These are phyloP conservation scores for Agarophyton chilense DNA, from an alignment of 23 red algal genomes.

Conservation along the genomic window DNA sequence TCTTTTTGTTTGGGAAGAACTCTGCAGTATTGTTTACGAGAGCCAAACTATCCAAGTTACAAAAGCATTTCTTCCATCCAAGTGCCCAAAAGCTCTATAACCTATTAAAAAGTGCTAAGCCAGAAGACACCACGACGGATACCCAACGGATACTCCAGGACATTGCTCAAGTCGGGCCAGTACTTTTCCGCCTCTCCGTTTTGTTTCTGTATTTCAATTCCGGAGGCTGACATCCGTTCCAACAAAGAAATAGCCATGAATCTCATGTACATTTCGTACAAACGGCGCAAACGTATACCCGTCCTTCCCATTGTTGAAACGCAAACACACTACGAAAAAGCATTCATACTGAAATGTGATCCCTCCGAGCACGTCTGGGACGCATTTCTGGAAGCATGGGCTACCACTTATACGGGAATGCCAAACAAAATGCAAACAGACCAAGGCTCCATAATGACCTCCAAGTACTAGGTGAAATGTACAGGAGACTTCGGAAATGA, in stretches of 20 bases:
- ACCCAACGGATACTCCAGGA: too few species aligned
- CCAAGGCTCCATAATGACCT: slow-evolving; percentile 23
- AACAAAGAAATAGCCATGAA: too few species aligned
- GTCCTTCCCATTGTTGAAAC: slow-evolving; percentile 47
- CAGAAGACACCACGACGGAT: too few species aligned
- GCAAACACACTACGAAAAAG: slow-evolving; percentile 35
- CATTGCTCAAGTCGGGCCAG: too few species aligned
- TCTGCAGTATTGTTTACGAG: background rate
- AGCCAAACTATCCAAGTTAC: background rate
- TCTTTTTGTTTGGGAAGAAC: slow-evolving; percentile 11
- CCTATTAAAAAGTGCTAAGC: too few species aligned
- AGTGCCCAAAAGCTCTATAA: too few species aligned
- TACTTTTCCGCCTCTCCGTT: too few species aligned
- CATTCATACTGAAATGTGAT: slow-evolving; percentile 30
- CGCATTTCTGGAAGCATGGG: slow-evolving; percentile 47
- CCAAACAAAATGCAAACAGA: slow-evolving; percentile 14
- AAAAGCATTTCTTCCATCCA: too few species aligned
- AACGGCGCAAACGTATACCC: too few species aligned
- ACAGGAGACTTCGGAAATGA: slow-evolving; percentile 12
- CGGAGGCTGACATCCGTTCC: too few species aligned
- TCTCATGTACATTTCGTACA: too few species aligned
- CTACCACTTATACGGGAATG: slow-evolving; percentile 23
- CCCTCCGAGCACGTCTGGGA: slow-evolving; percentile 11
- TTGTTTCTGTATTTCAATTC: too few species aligned
- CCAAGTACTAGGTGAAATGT: background rate